Evolutionary conservation across 1,284 basidiomycete genomes (phyloP).

Genomic region (Ustilago xerochloae): DNA sequence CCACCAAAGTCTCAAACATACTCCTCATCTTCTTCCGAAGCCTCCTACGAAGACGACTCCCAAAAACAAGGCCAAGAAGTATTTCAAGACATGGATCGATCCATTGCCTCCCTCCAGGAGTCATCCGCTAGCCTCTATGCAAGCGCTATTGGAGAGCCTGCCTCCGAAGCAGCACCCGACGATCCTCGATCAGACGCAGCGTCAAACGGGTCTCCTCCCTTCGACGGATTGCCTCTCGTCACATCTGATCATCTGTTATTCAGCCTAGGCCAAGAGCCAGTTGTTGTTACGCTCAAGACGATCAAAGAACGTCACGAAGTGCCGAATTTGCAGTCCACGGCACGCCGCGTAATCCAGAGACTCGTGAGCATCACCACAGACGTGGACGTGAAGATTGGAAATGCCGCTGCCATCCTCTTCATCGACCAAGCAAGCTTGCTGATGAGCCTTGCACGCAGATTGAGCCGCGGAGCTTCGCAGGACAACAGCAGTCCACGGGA

Average conservation of each 20-base stretch:
- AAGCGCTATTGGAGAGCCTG: slow-evolving; percentile 30
- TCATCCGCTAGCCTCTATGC: slow-evolving; percentile 45
- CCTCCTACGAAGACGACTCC: slow-evolving; percentile 2
- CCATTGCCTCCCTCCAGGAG: slow-evolving; percentile 23
- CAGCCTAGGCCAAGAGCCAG: slow-evolving; percentile 29
- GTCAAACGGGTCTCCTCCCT: background rate
- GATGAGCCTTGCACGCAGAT: slow-evolving; percentile 1
- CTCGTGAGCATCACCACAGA: slow-evolving; percentile 27
- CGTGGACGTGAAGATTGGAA: slow-evolving; percentile 30
- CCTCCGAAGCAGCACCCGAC: background rate
- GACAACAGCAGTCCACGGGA: no score
- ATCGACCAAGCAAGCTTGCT: slow-evolving; percentile 32
- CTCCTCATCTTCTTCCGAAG: slow-evolving; percentile 33
- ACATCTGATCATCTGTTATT: slow-evolving; percentile 10
- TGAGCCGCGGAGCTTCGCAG: background rate
- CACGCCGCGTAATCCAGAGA: slow-evolving; percentile 21
- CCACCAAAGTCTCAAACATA: background rate
- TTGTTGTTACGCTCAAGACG: slow-evolving; percentile 21
- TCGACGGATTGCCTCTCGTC: background rate
- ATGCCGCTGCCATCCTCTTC: slow-evolving; percentile 24
- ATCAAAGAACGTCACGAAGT: slow-evolving; percentile 35
- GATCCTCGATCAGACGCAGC: background rate
- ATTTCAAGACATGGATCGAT: slow-evolving; percentile 3
- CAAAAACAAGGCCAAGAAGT: background rate
- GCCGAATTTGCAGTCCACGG: background rate